These are phyloP conservation scores for Acephala macrosclerotiorum DNA, from an alignment of 2,329 filamentous ascomycete species.

Conservation along the genomic window DNA sequence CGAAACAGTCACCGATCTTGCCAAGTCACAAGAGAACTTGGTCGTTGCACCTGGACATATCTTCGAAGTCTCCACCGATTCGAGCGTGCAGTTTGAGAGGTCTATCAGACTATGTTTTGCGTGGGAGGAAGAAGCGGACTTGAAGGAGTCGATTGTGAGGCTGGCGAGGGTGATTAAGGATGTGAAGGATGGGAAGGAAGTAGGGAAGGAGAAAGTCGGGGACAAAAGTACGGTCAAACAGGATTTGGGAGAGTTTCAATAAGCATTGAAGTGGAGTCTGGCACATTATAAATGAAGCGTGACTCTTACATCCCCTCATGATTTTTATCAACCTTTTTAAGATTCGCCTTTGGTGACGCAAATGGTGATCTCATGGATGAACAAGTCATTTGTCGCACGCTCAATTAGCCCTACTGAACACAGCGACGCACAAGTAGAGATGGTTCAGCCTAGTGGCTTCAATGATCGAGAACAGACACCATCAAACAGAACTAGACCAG, in stretches of 20 bases:
- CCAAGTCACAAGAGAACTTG: slow-evolving; percentile 68
- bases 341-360: too few relatives aligned
- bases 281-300: not conserved
- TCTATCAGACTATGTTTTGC: slow-evolving; percentile 74
- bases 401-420: too few relatives aligned
- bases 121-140: slow-evolving; percentile 71
- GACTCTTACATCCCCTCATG: not conserved
- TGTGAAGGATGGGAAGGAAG: slow-evolving; percentile 39
- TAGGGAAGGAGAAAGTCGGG: not conserved
- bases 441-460: too few relatives aligned
- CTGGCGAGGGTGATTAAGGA: slow-evolving; percentile 55
- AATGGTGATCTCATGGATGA: not conserved
- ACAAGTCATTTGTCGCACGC: not conserved
- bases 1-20: slow-evolving; percentile 63
- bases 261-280: not conserved
- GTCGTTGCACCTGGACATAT: slow-evolving; percentile 72
- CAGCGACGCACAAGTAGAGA: too few relatives aligned
- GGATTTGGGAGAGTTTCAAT: slow-evolving; percentile 35
- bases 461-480: too few relatives aligned
- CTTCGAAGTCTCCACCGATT: slow-evolving; percentile 72
- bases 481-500: too few relatives aligned
- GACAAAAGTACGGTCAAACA: slow-evolving; percentile 19
- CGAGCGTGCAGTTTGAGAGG: slow-evolving; percentile 61
- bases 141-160: slow-evolving; percentile 73
- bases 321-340: not conserved